Conservation (phyloP, 352 stramenopile genomes). For the Globisporangium nodosum region DNA sequence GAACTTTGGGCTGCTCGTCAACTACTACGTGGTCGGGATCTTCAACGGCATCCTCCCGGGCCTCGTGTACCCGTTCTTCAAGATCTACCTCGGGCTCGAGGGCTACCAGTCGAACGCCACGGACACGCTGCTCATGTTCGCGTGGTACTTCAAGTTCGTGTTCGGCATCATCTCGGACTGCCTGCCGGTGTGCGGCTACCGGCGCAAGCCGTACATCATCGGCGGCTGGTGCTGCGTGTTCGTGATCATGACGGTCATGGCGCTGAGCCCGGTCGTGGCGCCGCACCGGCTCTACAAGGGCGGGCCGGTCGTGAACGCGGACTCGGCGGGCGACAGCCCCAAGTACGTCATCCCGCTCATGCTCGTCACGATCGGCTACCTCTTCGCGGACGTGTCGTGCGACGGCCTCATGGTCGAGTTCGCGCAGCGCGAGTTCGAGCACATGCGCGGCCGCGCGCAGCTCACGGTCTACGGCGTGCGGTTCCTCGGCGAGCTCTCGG, state of each 20-base stretch:
- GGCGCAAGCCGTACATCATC: slow-evolving; percentile 67
- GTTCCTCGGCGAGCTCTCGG: slow-evolving; percentile 46
- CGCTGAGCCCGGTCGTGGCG: slow-evolving; percentile 19
- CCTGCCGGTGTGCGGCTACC: slow-evolving; percentile 44
- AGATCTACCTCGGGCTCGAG: slow-evolving; percentile 58
- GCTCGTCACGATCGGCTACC: slow-evolving; percentile 38
- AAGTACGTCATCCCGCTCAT: slow-evolving; percentile 49
- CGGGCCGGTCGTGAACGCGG: slow-evolving; percentile 10
- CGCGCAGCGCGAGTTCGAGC: slow-evolving; percentile 48
- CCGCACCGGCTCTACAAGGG: slow-evolving; percentile 14
- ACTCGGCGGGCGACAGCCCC: slow-evolving; percentile 4
- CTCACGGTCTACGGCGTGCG: slow-evolving; percentile 57
- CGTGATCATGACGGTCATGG: slow-evolving; percentile 31
- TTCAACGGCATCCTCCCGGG: slow-evolving; percentile 64
- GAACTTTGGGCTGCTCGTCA: slow-evolving; percentile 45
- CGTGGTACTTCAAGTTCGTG: slow-evolving; percentile 64
- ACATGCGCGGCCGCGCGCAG: slow-evolving; percentile 30
- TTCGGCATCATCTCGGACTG: slow-evolving; percentile 62
- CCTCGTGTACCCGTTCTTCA: slow-evolving; percentile 71
- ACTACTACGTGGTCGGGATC: slow-evolving; percentile 65
- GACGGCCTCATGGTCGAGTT: slow-evolving; percentile 79
- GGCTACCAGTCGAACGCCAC: slow-evolving; percentile 58
- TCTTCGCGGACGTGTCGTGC: slow-evolving; percentile 66
- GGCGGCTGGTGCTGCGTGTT: slow-evolving; percentile 44
- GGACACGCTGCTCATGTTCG: slow-evolving; percentile 54